Base-by-base conservation (phyloP, 2,329 filamentous ascomycete species). In the Fusarium irregulare region DNA sequence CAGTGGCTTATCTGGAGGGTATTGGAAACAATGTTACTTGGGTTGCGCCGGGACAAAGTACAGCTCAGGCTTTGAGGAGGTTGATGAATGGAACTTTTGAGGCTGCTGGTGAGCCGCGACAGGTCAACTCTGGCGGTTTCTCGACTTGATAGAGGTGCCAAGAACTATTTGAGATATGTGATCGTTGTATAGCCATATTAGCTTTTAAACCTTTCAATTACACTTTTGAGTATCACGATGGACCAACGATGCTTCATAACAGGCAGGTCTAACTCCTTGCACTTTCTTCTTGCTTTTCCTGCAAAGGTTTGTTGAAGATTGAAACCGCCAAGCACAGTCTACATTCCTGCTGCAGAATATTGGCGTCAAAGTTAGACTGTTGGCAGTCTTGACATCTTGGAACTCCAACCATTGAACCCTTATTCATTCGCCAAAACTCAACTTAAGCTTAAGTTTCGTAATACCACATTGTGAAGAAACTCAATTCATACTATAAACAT, bases 71-170 rank as follows among this genome's bases (percentile, higher is more conserved):
- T 0, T 79, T 98, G 69, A 85, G 90, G 56, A 80, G 89, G 65
- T 75, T 92, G 63, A 76, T 78, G 14, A 91, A 94, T 78, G 86
- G 86, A 0, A 82, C 81, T 0, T 97, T 97, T 78, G 92, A 95
- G 78, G 93, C 93, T 1, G 92, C 90, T 1, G 89, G 92, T 1
- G 94, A 97, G 80, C 92, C 93, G n/a, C 88, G 94, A 68, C 93
- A 96, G 83, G 75, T 80, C 30, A 90, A 91, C 74, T 93, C 91
- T 18, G 93, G 88, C 4, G 93, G 92, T 0, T 88, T 87, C 59
- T 81, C 82, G 6, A 73, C 60, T 8, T 71, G 14, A 50, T 27
- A 5, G 5, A 14, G 20, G 4, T 18, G 16, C 16, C 8, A 34
- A 18, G 5, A 9, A 14, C 13, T 14, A 21, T 14, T 14, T 6